Conservation (phyloP, 192 early-diverging fungal species). For the Fimicolochytrium jonesii region DNA sequence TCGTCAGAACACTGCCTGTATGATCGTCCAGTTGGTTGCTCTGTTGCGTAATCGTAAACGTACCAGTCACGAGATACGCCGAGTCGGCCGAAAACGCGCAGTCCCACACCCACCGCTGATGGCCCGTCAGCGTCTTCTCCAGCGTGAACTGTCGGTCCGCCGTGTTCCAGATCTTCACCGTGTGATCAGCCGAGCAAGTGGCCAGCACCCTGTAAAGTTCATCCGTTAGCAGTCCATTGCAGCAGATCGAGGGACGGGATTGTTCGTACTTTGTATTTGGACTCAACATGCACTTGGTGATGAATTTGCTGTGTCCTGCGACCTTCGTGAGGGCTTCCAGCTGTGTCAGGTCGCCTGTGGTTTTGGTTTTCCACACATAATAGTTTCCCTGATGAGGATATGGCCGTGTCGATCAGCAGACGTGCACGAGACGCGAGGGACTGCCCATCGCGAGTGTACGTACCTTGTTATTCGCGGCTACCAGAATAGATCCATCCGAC, state of each 20-base stretch:
- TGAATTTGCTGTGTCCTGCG: constrained; percentile 75
- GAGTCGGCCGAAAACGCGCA: constrained; percentile 88
- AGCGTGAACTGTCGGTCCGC: constrained; percentile 53
- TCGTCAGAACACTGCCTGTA: not conserved
- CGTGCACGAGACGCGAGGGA: constrained; percentile 1
- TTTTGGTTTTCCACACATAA: constrained; percentile 53
- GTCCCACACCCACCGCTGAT: constrained; percentile 91
- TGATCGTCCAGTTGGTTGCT: not conserved
- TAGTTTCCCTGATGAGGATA: constrained; percentile 60
- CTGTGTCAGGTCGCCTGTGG: constrained; percentile 42
- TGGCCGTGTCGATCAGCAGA: too few relatives aligned
- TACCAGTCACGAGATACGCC: constrained; percentile 80
- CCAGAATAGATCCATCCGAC: constrained; percentile 71
- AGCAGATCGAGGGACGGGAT: not conserved
- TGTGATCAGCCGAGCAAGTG: constrained; percentile 82
- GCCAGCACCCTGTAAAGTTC: constrained; percentile 54
- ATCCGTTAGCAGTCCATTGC: not conserved
- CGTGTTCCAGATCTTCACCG: constrained; percentile 77
- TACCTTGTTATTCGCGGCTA: constrained; percentile 85
- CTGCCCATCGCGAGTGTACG: not conserved
- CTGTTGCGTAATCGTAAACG: not conserved
- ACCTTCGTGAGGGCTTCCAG: constrained; percentile 69
- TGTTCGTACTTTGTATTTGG: constrained; percentile 74
- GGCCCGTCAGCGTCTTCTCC: constrained; percentile 72
- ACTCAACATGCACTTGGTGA: constrained; percentile 74